Conservation (phyloP, 2,329 filamentous ascomycete species). For the Huntiella moniliformis region DNA sequence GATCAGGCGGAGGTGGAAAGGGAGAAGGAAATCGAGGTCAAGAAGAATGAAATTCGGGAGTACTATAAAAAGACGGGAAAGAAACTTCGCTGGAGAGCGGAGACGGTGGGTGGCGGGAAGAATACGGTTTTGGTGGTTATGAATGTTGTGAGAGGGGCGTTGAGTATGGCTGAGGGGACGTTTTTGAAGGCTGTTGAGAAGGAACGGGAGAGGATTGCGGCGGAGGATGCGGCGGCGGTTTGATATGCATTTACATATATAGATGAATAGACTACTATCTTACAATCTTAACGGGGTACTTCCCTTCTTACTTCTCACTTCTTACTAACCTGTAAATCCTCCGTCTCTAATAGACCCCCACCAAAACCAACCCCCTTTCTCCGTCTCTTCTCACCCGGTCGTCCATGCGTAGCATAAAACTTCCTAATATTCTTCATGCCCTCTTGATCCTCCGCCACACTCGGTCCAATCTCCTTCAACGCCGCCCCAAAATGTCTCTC, state of each 20-base stretch:
- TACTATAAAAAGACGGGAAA: constrained; percentile 55
- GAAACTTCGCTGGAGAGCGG: constrained; percentile 50
- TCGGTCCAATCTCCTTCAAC: constrained; percentile 74
- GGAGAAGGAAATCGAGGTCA: constrained; percentile 42
- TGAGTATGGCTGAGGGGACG: constrained; percentile 50
- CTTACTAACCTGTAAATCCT: constrained; percentile 27
- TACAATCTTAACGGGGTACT: neutral
- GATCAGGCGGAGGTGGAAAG: constrained; percentile 61
- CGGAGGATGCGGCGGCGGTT: neutral
- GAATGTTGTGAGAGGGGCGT: constrained; percentile 50
- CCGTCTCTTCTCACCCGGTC: constrained; percentile 44
- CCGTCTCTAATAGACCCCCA: constrained; percentile 23
- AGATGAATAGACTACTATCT: neutral
- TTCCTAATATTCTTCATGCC: constrained; percentile 72
- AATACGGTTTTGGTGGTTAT: constrained; percentile 61
- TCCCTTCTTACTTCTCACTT: neutral
- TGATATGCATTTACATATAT: neutral
- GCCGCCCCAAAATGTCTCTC: constrained; percentile 66
- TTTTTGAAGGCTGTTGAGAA: constrained; percentile 56
- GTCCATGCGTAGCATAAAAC: constrained; percentile 73
- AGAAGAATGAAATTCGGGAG: constrained; percentile 52
- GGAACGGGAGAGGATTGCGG: constrained; percentile 26
- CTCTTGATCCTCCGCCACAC: constrained; percentile 85
- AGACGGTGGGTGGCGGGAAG: constrained; percentile 53
- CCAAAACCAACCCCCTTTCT: constrained; percentile 40